phyloP scores from a whole-genome alignment of 495 filamentous ascomycete genomes.

The Chaetomidium leptoderma region DNA sequence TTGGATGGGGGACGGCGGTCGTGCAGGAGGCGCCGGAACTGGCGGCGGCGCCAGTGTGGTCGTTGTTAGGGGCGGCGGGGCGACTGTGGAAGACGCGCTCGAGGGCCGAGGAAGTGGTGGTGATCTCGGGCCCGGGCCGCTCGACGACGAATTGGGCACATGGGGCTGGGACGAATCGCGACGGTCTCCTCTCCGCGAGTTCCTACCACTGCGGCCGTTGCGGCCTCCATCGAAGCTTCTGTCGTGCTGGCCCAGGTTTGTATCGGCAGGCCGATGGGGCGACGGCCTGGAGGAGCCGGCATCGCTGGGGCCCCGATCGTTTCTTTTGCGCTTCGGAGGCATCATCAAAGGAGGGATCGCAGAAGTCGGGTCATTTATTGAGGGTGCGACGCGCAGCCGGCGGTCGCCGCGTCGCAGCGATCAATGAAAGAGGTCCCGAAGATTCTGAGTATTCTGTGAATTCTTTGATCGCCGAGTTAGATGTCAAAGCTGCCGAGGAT shows the following conservation, averaged over 20 bases:
- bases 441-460: neutral
- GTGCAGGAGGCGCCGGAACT: slow-evolving; percentile 18
- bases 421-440: neutral
- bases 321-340: slow-evolving; percentile 54
- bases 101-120: slow-evolving; percentile 41
- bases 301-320: slow-evolving; percentile 43
- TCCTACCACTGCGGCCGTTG: slow-evolving; percentile 37
- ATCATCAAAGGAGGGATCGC: slow-evolving; percentile 31
- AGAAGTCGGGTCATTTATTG: slow-evolving; percentile 27
- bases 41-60: neutral
- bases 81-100: slow-evolving; percentile 41
- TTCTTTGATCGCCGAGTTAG: slow-evolving; percentile 2
- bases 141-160: slow-evolving; percentile 15
- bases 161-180: slow-evolving; percentile 42
- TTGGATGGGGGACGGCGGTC: slow-evolving; percentile 25
- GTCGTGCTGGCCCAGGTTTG: slow-evolving; percentile 47
- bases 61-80: slow-evolving; percentile 13
- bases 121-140: slow-evolving; percentile 31
- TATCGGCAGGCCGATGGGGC: slow-evolving; percentile 50
- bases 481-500: slow-evolving; percentile 3
- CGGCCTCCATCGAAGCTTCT: slow-evolving; percentile 41
- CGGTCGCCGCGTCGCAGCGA: slow-evolving; percentile 6
- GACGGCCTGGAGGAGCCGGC: slow-evolving; percentile 43
- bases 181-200: slow-evolving; percentile 39
- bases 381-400: slow-evolving; percentile 20